Conservation (phyloP, 202 grass and related monocot species). For the Panicum hallii region DNA sequence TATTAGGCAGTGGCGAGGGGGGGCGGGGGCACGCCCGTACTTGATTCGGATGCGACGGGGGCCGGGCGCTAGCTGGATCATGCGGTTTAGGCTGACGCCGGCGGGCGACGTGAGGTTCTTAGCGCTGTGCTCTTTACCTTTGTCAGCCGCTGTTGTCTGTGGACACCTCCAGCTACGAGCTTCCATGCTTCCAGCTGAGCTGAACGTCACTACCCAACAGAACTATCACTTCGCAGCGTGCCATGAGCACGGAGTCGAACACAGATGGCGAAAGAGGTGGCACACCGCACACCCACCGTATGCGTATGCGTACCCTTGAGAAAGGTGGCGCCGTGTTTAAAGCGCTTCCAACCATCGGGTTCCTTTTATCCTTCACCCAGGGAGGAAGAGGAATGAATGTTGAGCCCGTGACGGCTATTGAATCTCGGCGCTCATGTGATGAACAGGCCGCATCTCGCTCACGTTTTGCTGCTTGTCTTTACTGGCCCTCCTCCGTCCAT, state of each 20-base stretch:
- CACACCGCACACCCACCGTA: no score
- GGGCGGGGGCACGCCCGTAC: slow-evolving; percentile 18
- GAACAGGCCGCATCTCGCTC: neutral
- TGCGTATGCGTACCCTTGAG: no score
- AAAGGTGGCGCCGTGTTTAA: no score
- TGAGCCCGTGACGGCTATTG: slow-evolving; percentile 40
- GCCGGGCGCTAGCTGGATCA: no score
- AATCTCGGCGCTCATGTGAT: slow-evolving; percentile 37
- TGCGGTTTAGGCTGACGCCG: neutral
- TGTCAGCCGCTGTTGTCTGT: neutral
- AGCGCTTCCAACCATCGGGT: neutral
- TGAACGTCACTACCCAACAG: neutral
- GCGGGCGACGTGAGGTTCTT: neutral
- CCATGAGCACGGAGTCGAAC: no score
- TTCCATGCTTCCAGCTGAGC: no score
- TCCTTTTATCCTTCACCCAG: neutral
- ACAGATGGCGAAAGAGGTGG: no score
- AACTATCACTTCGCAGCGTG: neutral
- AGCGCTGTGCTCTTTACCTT: neutral
- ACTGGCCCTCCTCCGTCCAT: neutral
- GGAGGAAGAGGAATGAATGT: neutral
- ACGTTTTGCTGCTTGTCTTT: slow-evolving; percentile 24
- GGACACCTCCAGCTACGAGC: no score
- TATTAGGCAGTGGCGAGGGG: slow-evolving; percentile 2
- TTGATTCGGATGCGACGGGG: slow-evolving; percentile 18